Evolutionary conservation across 768 basidiomycete species (phyloP).

Genomic region (Boletus fagicola): DNA sequence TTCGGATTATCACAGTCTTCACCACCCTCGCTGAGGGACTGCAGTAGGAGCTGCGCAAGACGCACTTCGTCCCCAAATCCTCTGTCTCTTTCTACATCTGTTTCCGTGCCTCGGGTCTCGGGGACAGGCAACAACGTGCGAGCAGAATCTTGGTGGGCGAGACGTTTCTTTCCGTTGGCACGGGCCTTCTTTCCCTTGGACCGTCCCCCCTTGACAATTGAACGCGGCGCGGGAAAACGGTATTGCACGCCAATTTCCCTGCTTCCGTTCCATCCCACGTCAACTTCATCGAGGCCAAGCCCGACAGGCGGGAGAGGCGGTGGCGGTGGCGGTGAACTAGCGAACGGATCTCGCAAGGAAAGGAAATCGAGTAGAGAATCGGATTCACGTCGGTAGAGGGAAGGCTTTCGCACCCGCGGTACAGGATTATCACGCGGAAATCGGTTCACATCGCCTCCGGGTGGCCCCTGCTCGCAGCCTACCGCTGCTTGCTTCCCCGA

Average conservation of each 20-base stretch:
- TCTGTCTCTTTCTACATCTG: conserved; percentile 16
- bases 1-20: conserved; percentile 5
- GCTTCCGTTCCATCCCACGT: conserved; percentile 26
- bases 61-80: conserved; percentile 30
- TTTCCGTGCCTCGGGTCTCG: conserved; percentile 17
- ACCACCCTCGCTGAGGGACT: conserved; percentile 24
- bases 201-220: conserved; percentile 25
- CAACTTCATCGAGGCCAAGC: conserved; percentile 29
- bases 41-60: conserved; percentile 31
- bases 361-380: conserved; percentile 34
- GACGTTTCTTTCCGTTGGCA: conserved; percentile 19
- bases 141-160: conserved; percentile 29
- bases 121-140: conserved; percentile 27
- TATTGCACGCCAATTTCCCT: conserved; percentile 29
- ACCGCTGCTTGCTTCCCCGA: conserved; percentile 8
- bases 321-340: conserved; percentile 33
- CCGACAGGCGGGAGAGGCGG: conserved; percentile 29
- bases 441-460: not conserved
- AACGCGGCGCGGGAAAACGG: conserved; percentile 34
- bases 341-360: conserved; percentile 35
- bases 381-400: conserved; percentile 21
- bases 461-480: not conserved
- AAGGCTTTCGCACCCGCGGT: conserved; percentile 16
- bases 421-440: conserved; percentile 1
- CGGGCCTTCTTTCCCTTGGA: conserved; percentile 18